Evolutionary conservation across 495 filamentous ascomycete species (phyloP).

Genomic region (Xylaria palmicola): DNA sequence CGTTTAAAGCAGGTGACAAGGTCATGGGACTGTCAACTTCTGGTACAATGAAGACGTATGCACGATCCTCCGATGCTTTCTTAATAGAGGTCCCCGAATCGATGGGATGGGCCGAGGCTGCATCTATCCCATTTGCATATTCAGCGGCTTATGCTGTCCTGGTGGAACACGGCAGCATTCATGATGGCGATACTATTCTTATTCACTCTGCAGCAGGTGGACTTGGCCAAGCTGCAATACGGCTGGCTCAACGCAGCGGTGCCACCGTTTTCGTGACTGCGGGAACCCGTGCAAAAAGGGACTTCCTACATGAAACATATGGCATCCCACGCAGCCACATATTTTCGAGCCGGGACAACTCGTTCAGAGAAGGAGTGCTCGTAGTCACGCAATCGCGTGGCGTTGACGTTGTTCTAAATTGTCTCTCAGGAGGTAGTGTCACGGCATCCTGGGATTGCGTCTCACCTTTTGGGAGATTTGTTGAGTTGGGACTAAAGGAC

Average conservation of each 20-base stretch:
- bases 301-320: background rate
- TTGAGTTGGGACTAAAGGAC: conserved; percentile 33
- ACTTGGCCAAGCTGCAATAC: conserved; percentile 13
- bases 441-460: conserved; percentile 42
- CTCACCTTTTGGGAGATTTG: conserved; percentile 41
- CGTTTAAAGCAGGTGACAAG: conserved; percentile 4
- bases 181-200: conserved; percentile 12
- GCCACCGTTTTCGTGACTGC: conserved; percentile 9
- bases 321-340: conserved; percentile 9
- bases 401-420: conserved; percentile 41
- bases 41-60: conserved; percentile 27
- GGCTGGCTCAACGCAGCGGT: background rate
- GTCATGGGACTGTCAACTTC: conserved; percentile 23
- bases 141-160: conserved; percentile 47
- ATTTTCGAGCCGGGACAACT: conserved; percentile 8
- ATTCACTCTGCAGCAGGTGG: conserved; percentile 9
- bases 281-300: conserved; percentile 4
- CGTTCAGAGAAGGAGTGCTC: conserved; percentile 7
- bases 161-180: conserved; percentile 16
- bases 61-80: conserved; percentile 15
- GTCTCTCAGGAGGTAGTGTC: conserved; percentile 40
- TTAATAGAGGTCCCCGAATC: conserved; percentile 31
- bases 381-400: background rate
- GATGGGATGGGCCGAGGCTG: conserved; percentile 41
- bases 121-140: conserved; percentile 44